A percentile compares a stretch with the other conserved stretches of the same genome.
phyloP scores from a whole-genome alignment of 345 rosid genomes.

The Crucihimalaya himalaica region DNA sequence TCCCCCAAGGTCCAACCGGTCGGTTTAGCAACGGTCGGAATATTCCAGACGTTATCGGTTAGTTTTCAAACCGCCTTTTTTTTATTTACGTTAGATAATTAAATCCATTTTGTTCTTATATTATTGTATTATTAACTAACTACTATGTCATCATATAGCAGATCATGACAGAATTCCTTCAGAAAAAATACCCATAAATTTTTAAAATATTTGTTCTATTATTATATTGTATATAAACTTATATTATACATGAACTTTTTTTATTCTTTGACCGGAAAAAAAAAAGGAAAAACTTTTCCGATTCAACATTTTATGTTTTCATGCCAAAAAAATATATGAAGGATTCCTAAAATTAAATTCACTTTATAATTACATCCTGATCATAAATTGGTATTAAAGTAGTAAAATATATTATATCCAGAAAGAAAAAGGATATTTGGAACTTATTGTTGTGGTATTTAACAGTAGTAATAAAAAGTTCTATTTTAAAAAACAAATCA shows the following conservation, averaged over 20 bases:
- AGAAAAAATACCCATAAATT: background rate
- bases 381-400: background rate
- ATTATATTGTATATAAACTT: background rate
- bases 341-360: background rate
- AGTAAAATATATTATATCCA: too few relatives aligned
- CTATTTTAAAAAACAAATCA: background rate
- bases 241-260: background rate
- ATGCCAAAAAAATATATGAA: background rate
- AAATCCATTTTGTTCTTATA: background rate
- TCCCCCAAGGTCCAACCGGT: constrained; percentile 57
- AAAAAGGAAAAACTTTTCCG: background rate
- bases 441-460: background rate
- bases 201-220: background rate
- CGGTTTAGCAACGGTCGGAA: constrained; percentile 64
- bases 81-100: background rate
- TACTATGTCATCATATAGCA: background rate
- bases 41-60: constrained; percentile 54
- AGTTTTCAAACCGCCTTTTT: constrained; percentile 7
- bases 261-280: background rate
- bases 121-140: background rate
- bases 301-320: background rate
- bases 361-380: background rate
- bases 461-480: background rate
- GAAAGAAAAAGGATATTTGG: background rate
- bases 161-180: background rate